A percentile compares a stretch with the other conserved stretches of the same genome.
Conservation (phyloP, 1,284 basidiomycete genomes). For the Grifola frondosa region DNA sequence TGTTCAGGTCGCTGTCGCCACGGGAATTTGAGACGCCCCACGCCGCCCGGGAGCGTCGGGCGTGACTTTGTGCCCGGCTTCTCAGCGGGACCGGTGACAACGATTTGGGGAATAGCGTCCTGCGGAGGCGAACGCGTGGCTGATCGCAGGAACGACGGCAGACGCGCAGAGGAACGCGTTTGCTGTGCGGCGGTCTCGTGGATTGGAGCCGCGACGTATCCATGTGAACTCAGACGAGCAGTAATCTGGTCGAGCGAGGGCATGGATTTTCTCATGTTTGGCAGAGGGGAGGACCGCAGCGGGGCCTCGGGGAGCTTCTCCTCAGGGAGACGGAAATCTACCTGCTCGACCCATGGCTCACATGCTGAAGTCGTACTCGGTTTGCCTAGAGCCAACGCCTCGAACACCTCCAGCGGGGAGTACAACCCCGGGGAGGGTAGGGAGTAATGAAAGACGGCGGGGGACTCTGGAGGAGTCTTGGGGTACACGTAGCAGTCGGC, state of each 20-base stretch:
- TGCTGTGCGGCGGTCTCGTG: constrained; percentile 18
- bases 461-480: constrained; percentile 70
- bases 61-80: constrained; percentile 25
- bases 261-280: constrained; percentile 32
- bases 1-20: constrained; percentile 21
- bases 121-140: constrained; percentile 17
- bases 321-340: constrained; percentile 54
- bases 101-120: not conserved
- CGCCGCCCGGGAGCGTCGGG: constrained; percentile 40
- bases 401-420: constrained; percentile 61
- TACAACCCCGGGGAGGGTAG: constrained; percentile 66
- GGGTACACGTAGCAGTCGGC: constrained; percentile 52
- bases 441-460: constrained; percentile 65
- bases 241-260: constrained; percentile 78
- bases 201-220: constrained; percentile 22
- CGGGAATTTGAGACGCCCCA: constrained; percentile 50
- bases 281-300: constrained; percentile 14
- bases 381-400: constrained; percentile 44
- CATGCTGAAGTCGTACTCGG: constrained; percentile 31
- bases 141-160: constrained; percentile 46
- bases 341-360: constrained; percentile 62
- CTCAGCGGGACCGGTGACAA: constrained; percentile 1
- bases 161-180: constrained; percentile 32
- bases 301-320: constrained; percentile 21
- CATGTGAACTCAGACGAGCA: constrained; percentile 51